phyloP scores from a whole-genome alignment of 2,329 filamentous ascomycete species.

The Didymella pomorum region DNA sequence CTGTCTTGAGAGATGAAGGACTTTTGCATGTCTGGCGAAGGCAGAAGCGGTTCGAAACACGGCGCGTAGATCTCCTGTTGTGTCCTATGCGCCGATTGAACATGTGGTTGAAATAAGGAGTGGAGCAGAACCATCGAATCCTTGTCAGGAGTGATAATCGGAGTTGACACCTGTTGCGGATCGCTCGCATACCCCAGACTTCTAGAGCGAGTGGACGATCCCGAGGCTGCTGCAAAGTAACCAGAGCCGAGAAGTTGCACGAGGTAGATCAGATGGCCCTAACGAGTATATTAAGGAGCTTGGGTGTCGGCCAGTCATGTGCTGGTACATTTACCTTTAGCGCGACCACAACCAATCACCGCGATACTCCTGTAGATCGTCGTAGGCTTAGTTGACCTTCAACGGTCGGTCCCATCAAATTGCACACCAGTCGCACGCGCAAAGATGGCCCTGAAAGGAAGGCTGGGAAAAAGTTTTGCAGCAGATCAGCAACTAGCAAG shows the following conservation, averaged over 20 bases:
- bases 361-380: not conserved
- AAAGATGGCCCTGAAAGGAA: not conserved
- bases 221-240: not conserved
- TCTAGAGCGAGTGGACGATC: constrained; percentile 7
- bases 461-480: not conserved
- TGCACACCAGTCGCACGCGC: constrained; percentile 4
- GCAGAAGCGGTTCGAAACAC: constrained; percentile 8
- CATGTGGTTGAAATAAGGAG: constrained; percentile 25
- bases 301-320: constrained; percentile 34
- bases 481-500: not conserved
- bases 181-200: constrained; percentile 27
- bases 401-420: constrained; percentile 2
- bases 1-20: not conserved
- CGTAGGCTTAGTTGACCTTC: not conserved
- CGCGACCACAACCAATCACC: constrained; percentile 6
- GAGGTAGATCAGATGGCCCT: constrained; percentile 34
- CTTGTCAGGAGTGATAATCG: constrained; percentile 24
- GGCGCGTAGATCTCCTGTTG: constrained; percentile 10
- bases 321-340: constrained; percentile 5
- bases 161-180: constrained; percentile 33
- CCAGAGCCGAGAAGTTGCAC: constrained; percentile 23
- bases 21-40: constrained; percentile 9
- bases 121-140: constrained; percentile 19
- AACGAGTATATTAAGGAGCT: constrained; percentile 32
- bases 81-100: constrained; percentile 3